A percentile compares a stretch with the other conserved stretches of the same genome.
Conservation (phyloP, 768 basidiomycete genomes). For the Suillus variegatus region DNA sequence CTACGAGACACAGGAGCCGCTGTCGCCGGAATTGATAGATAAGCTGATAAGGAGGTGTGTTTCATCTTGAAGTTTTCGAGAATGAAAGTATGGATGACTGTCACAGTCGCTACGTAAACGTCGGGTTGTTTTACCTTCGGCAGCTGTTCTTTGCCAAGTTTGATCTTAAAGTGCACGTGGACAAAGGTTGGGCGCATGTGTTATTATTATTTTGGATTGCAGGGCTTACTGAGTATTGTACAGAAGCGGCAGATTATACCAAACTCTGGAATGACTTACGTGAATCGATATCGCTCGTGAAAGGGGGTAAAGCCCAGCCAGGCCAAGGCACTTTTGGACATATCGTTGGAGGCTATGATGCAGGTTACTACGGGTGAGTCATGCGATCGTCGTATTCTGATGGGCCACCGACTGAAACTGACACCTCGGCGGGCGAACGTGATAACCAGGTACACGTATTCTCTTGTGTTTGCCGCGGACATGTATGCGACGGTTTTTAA, state of each 20-base stretch:
- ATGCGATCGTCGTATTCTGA: background rate
- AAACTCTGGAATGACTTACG: constrained; percentile 75
- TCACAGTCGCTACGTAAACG: constrained; percentile 73
- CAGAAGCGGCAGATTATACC: constrained; percentile 73
- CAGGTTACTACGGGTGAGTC: constrained; percentile 53
- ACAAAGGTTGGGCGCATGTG: constrained; percentile 45
- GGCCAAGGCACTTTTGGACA: constrained; percentile 80
- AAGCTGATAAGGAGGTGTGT: constrained; percentile 77
- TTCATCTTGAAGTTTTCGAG: background rate
- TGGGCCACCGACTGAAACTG: background rate
- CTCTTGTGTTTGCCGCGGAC: constrained; percentile 61
- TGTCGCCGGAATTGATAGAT: constrained; percentile 71
- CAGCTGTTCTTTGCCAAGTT: constrained; percentile 86
- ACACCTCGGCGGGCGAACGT: background rate
- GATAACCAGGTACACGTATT: constrained; percentile 64
- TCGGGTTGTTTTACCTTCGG: constrained; percentile 79
- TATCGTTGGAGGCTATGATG: constrained; percentile 73
- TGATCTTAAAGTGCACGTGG: constrained; percentile 74
- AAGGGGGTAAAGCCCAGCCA: constrained; percentile 55
- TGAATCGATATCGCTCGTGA: constrained; percentile 69
- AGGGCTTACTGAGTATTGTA: constrained; percentile 20
- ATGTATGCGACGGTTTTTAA: constrained; percentile 81
- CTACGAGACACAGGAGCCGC: constrained; percentile 69
- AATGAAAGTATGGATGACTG: background rate
- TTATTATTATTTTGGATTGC: background rate